Base-by-base conservation (phyloP, 352 stramenopile genomes). In the Nothophytophthora sp. region DNA sequence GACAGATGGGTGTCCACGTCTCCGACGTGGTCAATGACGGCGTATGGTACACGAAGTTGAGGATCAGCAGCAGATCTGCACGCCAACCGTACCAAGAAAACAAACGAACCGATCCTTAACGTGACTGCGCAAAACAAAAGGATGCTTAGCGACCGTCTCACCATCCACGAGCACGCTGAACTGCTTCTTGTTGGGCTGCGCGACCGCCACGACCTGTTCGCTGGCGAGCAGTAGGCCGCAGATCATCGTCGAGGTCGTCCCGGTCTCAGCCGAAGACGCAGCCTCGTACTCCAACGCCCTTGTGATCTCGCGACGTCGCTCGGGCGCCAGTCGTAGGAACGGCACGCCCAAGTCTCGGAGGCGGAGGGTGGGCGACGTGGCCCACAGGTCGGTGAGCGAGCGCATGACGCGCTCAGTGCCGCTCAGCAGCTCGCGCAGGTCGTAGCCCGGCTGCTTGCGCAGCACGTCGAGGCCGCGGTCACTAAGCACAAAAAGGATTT, bases 1-100 rank as follows among this genome's bases (percentile, higher is more conserved):
- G 60, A 33, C 77, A 89, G 13, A 89, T 76, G 1, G 81, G 81
- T 19, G 74, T 89, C 77, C 81, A 92, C 6, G 81, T 87, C 62
- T 92, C 81, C 11, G 71, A 78, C 30, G 63, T 80, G 1, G 54
- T 49, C 22, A 92, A 67, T 29, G 76, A 86, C 30, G 76, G 73
- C 18, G 75, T 80, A 51, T 88, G 61, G 42, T 82, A 86, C n/a
- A 92, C 66, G 45, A 92, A 87, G 48, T 88, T 87, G 40, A 76
- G 60, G 18, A 92, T 50, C 19, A 92, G 53, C 22, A 86, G 22
- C 27, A 92, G 52, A 46, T 92, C 77, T 92, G 55, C 22, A 20
- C 19, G 5, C 4, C 52, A 19, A 48, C 23, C 23, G 19, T 15
- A 22, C 50, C 18, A 13, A 27, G 13, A 25, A 43, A 7, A 23